A percentile compares a stretch with the other conserved stretches of the same genome.
Evolutionary conservation across 2,329 filamentous ascomycete species (phyloP).

Genomic region (Stagonosporopsis rhizophila): DNA sequence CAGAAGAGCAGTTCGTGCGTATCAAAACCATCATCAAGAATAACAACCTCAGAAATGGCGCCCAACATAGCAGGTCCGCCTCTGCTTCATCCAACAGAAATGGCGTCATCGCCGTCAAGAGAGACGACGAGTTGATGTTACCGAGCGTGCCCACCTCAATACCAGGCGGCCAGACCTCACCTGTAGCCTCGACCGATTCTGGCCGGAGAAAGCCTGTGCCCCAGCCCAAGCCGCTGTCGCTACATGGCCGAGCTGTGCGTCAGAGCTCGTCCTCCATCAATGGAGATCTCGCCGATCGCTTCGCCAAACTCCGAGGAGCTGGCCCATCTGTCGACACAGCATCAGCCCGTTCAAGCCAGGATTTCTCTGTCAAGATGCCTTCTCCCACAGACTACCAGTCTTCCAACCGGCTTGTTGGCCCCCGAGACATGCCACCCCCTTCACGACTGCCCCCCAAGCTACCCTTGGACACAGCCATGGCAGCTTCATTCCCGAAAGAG

Average conservation of each 20-base stretch:
- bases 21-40: slow-evolving; percentile 61
- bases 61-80: slow-evolving; percentile 41
- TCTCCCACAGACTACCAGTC: slow-evolving; percentile 49
- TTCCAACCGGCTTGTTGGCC: slow-evolving; percentile 52
- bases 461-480: slow-evolving; percentile 58
- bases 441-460: slow-evolving; percentile 50
- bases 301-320: slow-evolving; percentile 45
- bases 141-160: slow-evolving; percentile 38
- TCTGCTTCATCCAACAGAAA: slow-evolving; percentile 28
- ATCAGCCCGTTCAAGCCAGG: slow-evolving; percentile 31
- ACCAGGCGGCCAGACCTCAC: slow-evolving; percentile 29
- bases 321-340: slow-evolving; percentile 32
- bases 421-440: slow-evolving; percentile 61
- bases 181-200: slow-evolving; percentile 31
- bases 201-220: slow-evolving; percentile 51
- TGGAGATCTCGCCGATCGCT: slow-evolving; percentile 47
- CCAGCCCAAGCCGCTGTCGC: slow-evolving; percentile 71
- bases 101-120: slow-evolving; percentile 16
- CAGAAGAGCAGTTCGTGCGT: slow-evolving; percentile 53
- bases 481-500: slow-evolving; percentile 69
- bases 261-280: slow-evolving; percentile 38
- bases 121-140: slow-evolving; percentile 46
- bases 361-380: slow-evolving; percentile 51
- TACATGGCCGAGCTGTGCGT: slow-evolving; percentile 67
- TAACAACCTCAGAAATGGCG: slow-evolving; percentile 64